Conservation (phyloP, 371 early-diverging fungal genomes). For the Thermomucor indicae-seudaticae region DNA sequence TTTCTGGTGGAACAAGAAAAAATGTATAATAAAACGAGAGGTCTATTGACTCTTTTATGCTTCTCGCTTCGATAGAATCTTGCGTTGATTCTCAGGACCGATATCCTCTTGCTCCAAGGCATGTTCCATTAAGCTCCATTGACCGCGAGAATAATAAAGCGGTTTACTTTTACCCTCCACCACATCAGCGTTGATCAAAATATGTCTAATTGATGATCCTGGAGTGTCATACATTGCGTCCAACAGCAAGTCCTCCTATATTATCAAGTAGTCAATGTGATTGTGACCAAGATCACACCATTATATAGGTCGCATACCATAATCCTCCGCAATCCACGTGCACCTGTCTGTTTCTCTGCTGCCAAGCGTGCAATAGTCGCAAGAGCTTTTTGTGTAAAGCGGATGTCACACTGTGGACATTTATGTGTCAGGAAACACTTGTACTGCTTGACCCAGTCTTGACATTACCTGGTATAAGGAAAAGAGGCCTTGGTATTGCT, state of each 20-base stretch:
- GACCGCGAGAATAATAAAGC: constrained; percentile 54
- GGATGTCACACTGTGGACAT: constrained; percentile 32
- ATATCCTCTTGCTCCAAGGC: constrained; percentile 4
- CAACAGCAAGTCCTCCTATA: constrained; percentile 57
- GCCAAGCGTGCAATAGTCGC: constrained; percentile 63
- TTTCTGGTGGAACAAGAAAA: too few relatives aligned
- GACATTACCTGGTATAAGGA: too few relatives aligned
- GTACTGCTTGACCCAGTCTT: constrained; percentile 58
- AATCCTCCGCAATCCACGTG: constrained; percentile 75
- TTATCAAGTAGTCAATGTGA: too few relatives aligned
- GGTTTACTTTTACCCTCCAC: constrained; percentile 45
- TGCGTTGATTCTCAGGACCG: constrained; percentile 2
- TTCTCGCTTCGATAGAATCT: background rate
- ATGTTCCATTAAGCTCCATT: constrained; percentile 31
- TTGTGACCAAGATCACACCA: background rate
- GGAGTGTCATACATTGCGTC: constrained; percentile 77
- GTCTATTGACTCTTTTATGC: too few relatives aligned
- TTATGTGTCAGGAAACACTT: constrained; percentile 12
- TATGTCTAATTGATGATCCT: constrained; percentile 55
- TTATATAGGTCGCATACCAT: constrained; percentile 40
- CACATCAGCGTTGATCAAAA: constrained; percentile 55
- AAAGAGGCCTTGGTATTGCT: too few relatives aligned
- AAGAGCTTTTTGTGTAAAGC: constrained; percentile 63
- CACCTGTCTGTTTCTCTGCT: constrained; percentile 73
- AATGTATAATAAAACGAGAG: too few relatives aligned